phyloP scores from a whole-genome alignment of 768 basidiomycete genomes.

The Clathrus columnatus region DNA sequence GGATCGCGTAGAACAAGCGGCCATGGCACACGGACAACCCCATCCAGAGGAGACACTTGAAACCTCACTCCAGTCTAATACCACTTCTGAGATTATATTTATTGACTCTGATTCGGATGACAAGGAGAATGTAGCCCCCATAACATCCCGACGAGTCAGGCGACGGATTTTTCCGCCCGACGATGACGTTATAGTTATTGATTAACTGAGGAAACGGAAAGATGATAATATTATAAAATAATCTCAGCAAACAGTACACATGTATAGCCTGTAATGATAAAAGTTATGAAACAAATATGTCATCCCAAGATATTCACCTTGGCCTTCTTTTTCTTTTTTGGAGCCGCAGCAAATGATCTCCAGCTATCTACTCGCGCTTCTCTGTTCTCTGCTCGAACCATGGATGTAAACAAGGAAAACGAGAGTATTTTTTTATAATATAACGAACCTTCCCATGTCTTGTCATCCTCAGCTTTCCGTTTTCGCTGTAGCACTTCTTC shows the following conservation, averaged over 20 bases:
- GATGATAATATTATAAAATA: constrained; percentile 27
- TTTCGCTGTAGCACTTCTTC: constrained; percentile 71
- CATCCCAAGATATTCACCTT: constrained; percentile 62
- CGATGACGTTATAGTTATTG: constrained; percentile 11
- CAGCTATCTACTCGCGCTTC: constrained; percentile 81
- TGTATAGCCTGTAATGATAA: constrained; percentile 7
- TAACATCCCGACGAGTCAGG: constrained; percentile 42
- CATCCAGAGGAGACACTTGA: not conserved
- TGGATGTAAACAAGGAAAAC: not conserved
- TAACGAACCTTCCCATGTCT: constrained; percentile 74
- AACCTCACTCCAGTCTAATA: not conserved
- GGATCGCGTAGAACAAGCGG: constrained; percentile 26
- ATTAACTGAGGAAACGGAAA: constrained; percentile 29
- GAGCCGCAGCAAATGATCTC: constrained; percentile 56
- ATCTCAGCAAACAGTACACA: constrained; percentile 4
- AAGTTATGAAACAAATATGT: constrained; percentile 15
- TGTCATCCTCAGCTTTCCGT: constrained; percentile 84
- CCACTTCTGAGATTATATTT: constrained; percentile 27
- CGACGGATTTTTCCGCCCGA: constrained; percentile 25
- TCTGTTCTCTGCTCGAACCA: constrained; percentile 38
- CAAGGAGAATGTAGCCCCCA: constrained; percentile 51
- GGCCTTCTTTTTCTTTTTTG: constrained; percentile 71
- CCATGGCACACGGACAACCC: constrained; percentile 2
- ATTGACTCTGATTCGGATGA: constrained; percentile 46
- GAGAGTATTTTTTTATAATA: not conserved